These are phyloP conservation scores for Lyophyllum decastes DNA, from an alignment of 768 basidiomycete genomes.

Conservation along the genomic window DNA sequence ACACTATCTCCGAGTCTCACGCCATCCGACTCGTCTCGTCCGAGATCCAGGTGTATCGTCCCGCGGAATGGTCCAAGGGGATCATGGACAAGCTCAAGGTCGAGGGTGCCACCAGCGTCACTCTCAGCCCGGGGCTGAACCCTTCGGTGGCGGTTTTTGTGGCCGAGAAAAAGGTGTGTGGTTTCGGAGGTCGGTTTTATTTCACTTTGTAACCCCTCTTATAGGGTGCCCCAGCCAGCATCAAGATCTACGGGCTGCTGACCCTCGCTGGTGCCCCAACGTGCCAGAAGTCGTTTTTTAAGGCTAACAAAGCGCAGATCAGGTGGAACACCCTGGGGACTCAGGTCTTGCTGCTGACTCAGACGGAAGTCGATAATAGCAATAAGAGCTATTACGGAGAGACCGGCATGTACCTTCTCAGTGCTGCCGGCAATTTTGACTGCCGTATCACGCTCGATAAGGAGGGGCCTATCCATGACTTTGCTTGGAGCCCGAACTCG, in stretches of 20 bases:
- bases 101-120: conserved; percentile 78
- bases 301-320: conserved; percentile 89
- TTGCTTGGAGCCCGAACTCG: conserved; percentile 93
- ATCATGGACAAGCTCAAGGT: conserved; percentile 80
- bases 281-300: conserved; percentile 92
- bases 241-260: conserved; percentile 81
- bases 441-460: conserved; percentile 88
- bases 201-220: neutral
- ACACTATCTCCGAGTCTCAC: conserved; percentile 86
- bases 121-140: conserved; percentile 82
- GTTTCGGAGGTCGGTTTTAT: neutral
- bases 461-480: conserved; percentile 97
- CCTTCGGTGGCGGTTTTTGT: conserved; percentile 91
- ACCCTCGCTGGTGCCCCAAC: conserved; percentile 63
- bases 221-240: conserved; percentile 83
- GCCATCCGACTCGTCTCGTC: conserved; percentile 78
- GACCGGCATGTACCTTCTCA: conserved; percentile 91
- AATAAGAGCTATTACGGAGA: conserved; percentile 99
- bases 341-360: conserved; percentile 86
- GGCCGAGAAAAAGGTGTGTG: conserved; percentile 88
- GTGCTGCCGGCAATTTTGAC: conserved; percentile 91
- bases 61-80: conserved; percentile 78
- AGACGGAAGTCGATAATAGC: conserved; percentile 95
- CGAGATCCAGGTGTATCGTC: conserved; percentile 84
- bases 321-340: conserved; percentile 98